Base-by-base conservation (phyloP, 1,284 basidiomycete genomes). In the Cryptococcus amylolentus region DNA sequence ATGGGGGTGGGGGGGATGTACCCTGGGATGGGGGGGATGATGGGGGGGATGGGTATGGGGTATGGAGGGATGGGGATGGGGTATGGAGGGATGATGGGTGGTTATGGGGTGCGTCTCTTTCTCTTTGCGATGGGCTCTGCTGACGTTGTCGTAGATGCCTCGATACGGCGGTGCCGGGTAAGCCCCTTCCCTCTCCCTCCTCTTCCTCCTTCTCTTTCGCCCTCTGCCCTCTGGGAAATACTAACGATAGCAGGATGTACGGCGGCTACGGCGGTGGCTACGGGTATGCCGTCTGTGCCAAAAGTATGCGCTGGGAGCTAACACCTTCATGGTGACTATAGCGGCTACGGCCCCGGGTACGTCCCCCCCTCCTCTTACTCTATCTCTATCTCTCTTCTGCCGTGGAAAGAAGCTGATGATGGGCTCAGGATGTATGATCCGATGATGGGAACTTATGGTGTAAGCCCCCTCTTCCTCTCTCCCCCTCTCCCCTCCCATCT, bases 401-500 rank as follows among this genome's bases (percentile, higher is more conserved):
- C 2, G 1, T 23, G 23, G 42, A 3, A 20, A 3, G 12, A 14
- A 52, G 52, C 58, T 57, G 43, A 55, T 42, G 5, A 9, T 7
- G 3, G 7, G 13, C 26, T 37, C 54, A 66, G 66, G 31, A 64
- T 68, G 66, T 59, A 63, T 27, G 66, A 68, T 51, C 66, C 66
- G 5, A 63, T 64, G 56, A 64, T 69, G 62, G 64, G 64, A 50
- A 51, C 58, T 55, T 69, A 69, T 56, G 67, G 67, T 69, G 67
- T 69, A 57, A 45, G 63, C 57, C 43, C 23, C 44, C 39, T 28
- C 51, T 52, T 18, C 5, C 47, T 35, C 16, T 8, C 16, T 14
- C 2, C 20, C n/a, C 39, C 27, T 16, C 40, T n/a, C 38, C 31
- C 20, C 27, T 40, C 44, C 27, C 12, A 8, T 1, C 26, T 42